phyloP scores from a whole-genome alignment of 208 protist genomes.

The Acanthamoeba triangularis region DNA sequence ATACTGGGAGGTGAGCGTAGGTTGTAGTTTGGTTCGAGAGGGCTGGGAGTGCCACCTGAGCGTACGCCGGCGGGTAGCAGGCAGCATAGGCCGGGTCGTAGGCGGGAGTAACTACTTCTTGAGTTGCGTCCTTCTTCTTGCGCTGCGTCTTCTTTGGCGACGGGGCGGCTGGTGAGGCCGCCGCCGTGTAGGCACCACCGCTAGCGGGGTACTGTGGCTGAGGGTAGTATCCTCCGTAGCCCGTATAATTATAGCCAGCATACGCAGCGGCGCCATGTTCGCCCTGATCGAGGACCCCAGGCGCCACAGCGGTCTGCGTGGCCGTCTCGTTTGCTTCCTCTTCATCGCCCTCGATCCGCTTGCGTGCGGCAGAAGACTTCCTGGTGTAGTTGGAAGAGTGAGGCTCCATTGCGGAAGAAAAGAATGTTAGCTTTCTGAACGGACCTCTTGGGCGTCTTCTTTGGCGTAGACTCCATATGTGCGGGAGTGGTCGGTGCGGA shows the following conservation, averaged over 20 bases:
- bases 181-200: neutral
- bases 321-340: neutral
- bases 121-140: neutral
- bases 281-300: too few relatives aligned
- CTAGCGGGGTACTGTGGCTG: neutral
- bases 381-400: neutral
- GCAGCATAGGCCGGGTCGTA: neutral
- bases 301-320: neutral
- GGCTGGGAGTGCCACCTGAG: neutral
- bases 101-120: neutral
- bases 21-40: too few relatives aligned
- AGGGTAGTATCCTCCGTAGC: neutral
- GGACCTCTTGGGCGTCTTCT: constrained; percentile 2
- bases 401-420: neutral
- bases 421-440: neutral
- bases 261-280: neutral
- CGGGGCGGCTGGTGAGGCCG: neutral
- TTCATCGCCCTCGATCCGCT: neutral
- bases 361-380: neutral
- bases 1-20: neutral
- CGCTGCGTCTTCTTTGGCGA: constrained; percentile 21
- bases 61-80: neutral
- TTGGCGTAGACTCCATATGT: neutral
- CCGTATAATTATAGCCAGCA: neutral
- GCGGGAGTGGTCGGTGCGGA: neutral